These are phyloP conservation scores for Alternaria ventricosa DNA, from an alignment of 2,329 filamentous ascomycete genomes.

Conservation along the genomic window DNA sequence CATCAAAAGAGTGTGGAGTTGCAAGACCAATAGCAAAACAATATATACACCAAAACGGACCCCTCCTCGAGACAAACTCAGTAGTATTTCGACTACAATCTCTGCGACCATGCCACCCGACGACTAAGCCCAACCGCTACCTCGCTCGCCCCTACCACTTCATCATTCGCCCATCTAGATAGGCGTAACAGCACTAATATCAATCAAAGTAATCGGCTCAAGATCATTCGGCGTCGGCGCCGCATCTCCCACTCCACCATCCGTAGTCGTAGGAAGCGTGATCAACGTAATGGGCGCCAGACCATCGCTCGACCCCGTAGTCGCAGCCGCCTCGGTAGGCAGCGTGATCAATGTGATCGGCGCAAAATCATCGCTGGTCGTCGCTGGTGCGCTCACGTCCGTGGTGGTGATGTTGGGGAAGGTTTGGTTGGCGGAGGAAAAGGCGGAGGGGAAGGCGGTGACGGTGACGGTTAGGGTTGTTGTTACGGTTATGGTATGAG, in stretches of 20 bases:
- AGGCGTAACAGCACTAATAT: neutral
- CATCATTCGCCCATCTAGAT: neutral
- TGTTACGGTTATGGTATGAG: neutral
- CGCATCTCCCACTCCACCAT: neutral
- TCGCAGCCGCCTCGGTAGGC: neutral
- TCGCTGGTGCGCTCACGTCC: neutral
- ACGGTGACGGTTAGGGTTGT: conserved; percentile 2
- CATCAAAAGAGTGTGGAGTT: neutral
- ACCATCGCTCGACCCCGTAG: neutral
- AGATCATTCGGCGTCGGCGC: conserved; percentile 1
- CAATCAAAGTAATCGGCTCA: conserved; percentile 9
- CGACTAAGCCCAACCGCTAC: no score
- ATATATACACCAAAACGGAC: neutral
- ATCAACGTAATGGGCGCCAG: conserved; percentile 5
- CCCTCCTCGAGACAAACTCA: neutral
- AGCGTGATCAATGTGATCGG: conserved; percentile 3
- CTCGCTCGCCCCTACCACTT: neutral
- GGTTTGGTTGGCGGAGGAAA: neutral
- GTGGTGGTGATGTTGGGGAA: neutral
- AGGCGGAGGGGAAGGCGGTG: neutral
- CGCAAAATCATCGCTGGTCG: neutral
- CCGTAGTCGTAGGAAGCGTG: neutral
- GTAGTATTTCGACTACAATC: accelerated
- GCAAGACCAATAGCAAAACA: neutral
- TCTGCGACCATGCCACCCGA: neutral